Evolutionary conservation across 805 yeast species (phyloP).

Genomic region (Candida berthetii): DNA sequence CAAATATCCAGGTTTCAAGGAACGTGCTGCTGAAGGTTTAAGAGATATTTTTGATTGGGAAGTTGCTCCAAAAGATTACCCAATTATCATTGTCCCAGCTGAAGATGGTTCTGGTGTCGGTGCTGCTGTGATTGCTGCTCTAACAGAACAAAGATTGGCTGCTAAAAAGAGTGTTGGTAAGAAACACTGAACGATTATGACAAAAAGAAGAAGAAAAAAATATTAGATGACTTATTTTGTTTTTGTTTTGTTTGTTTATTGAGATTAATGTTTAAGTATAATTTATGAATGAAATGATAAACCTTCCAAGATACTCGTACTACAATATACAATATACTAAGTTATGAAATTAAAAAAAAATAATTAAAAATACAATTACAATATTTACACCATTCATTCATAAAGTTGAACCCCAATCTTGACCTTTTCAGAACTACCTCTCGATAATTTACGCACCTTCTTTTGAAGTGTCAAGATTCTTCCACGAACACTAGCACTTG

Average conservation of each 20-base stretch:
- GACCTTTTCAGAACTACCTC: slow-evolving; percentile 43
- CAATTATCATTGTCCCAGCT: slow-evolving; percentile 82
- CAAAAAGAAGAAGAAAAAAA: no score
- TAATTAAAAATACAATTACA: not conserved
- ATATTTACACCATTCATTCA: slow-evolving; percentile 16
- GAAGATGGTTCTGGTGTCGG: slow-evolving; percentile 99
- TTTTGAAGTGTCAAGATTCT: slow-evolving; percentile 55
- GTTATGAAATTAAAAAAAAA: not conserved
- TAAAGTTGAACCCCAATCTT: slow-evolving; percentile 42
- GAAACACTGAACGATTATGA: not conserved
- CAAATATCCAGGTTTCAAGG: slow-evolving; percentile 87
- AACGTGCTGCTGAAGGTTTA: slow-evolving; percentile 82
- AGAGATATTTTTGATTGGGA: slow-evolving; percentile 87
- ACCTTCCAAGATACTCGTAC: not conserved
- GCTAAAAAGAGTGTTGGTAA: slow-evolving; percentile 65
- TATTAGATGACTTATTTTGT: no score
- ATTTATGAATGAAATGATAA: no score
- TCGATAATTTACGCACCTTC: slow-evolving; percentile 50
- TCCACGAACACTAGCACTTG: slow-evolving; percentile 52
- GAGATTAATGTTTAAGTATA: no score
- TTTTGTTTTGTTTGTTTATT: no score
- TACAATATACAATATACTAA: not conserved
- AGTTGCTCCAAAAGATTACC: slow-evolving; percentile 46
- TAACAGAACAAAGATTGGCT: slow-evolving; percentile 74
- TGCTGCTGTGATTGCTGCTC: slow-evolving; percentile 96